Percentiles rank a stretch among this genome's conserved stretches.
Evolutionary conservation across 352 stramenopile species (phyloP).

Genomic region (Phytophthora podocarpi): DNA sequence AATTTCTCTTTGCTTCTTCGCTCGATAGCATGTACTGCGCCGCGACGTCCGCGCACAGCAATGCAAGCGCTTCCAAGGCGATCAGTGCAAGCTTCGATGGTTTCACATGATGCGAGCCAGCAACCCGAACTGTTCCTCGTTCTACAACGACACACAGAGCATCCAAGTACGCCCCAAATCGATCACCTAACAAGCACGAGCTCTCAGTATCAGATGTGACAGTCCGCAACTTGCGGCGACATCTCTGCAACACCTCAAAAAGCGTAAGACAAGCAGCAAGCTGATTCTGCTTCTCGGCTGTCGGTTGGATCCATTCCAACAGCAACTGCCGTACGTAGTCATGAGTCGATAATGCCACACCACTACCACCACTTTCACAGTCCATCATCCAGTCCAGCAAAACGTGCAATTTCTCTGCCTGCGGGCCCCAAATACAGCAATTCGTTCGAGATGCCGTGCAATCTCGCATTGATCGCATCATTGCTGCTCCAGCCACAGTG

Average conservation of each 20-base stretch:
- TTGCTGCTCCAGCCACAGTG: constrained; percentile 42
- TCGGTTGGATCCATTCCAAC: constrained; percentile 36
- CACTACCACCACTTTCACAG: constrained; percentile 16
- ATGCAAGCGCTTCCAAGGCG: constrained; percentile 58
- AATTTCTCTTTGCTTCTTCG: constrained; percentile 1
- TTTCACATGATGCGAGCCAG: constrained; percentile 40
- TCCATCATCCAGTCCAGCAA: constrained; percentile 64
- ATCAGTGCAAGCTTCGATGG: constrained; percentile 56
- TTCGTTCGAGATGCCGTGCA: constrained; percentile 56
- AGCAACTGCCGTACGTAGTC: constrained; percentile 42
- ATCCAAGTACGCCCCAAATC: constrained; percentile 16
- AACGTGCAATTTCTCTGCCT: constrained; percentile 52
- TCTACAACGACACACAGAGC: constrained; percentile 24
- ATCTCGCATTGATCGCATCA: constrained; percentile 46
- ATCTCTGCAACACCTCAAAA: constrained; percentile 65
- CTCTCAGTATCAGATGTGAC: not conserved
- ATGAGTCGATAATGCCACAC: not conserved
- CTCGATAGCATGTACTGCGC: constrained; percentile 20
- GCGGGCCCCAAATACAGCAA: constrained; percentile 54
- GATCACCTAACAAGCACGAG: constrained; percentile 10
- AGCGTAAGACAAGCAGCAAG: constrained; percentile 58
- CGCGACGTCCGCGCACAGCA: constrained; percentile 40
- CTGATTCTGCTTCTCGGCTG: constrained; percentile 51
- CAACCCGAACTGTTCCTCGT: constrained; percentile 15
- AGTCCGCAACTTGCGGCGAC: constrained; percentile 18